Evolutionary conservation across 176 grass and related monocot genomes (phyloP), one percentile per base, ranked within the genome.

Genomic region (Oryza australiensis): DNA sequence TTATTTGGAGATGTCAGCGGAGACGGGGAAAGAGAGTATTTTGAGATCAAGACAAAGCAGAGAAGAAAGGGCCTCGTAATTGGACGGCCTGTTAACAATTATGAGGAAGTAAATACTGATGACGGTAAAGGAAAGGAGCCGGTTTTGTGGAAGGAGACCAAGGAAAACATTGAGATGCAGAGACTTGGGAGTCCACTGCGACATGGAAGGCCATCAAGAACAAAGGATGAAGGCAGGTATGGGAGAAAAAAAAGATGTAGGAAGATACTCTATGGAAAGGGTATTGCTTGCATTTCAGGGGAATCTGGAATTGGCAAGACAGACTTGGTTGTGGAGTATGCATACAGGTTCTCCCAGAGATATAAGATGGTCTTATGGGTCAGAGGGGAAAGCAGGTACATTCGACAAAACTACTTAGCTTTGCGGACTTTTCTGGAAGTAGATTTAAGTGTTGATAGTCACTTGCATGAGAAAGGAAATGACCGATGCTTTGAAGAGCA

Each of bases 341-440:
- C 96, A 12, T 95, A 93, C 79, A 91, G 87, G 70, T 95, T 91
- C 73, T 88, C 83, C 46, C 92, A 98, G 73, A 85, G 90, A 89
- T 98, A 98, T 84, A 98, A 93, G 87, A 89, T 98, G 90, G 83
- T 98, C 71, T 76, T 98, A 55, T 98, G 96, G 96, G 76, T 98
- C 16, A 94, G 93, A 90, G 96, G 96, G 68, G 90, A 98, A 82
- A 88, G 76, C 78, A 88, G 88, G 82, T 98, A 93, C 74, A 90
- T 95, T 49, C 87, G 90, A 27, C 96, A 95, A 75, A 98, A 93
- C 75, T 98, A 91, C 83, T 82, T 98, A 73, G 75, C 91, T 90
- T 79, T 98, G 70, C 75, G 82, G 12, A 85, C 64, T 85, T 88
- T 91, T 72, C 69, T 98, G 75, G 96, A 93, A 80, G 86, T 93